Base-by-base conservation (phyloP, 1,284 basidiomycete species). In the Boletus semigastroideus region DNA sequence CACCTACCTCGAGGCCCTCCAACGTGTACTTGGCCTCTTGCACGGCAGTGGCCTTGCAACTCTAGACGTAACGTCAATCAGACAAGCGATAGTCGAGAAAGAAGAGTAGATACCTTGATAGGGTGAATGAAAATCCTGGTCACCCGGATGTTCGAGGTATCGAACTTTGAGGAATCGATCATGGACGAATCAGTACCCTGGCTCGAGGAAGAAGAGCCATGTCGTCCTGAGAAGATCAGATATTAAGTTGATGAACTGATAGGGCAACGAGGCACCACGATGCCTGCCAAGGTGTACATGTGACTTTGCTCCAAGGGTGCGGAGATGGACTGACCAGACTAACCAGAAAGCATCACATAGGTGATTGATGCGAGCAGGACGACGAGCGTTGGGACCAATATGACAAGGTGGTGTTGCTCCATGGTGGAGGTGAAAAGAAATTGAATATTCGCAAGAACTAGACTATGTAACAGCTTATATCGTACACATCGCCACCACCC, bases 121-220 rank as follows among this genome's bases (percentile, higher is more conserved):
- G 86, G 86, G 60, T 87, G 84, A 1, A 88, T 64, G 34, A 86
- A 62, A 19, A 87, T 74, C 65, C 80, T 83, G 0, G 81, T 75
- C 13, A 87, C 78, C n/a, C 64, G 67, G 12, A 82, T 70, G 51
- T 76, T 68, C 11, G 67, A 70, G 4, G 54, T 67, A 34, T 72
- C 62, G 34, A 63, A 68, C 39, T 16, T 49, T 1, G 65, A 53
- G 51, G 56, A 49, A 48, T 57, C 53, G 7, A 34, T 11, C 46
- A n/a, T 44, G 28, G 46, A 19, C 5, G 27, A 33, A 42, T 44
- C 45, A 28, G 22, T 20, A 6, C 25, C 22, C 3, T 42, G 54
- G 16, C 20, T 17, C 25, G 25, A 25, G 12, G 33, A 33, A 6
- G 45, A 14, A 2, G 40, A 16, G 12, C 13, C 10, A 22, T 17